Evolutionary conservation across 345 rosid genomes (phyloP), one percentile per base, ranked within the genome.

Genomic region (Ricinus communis): DNA sequence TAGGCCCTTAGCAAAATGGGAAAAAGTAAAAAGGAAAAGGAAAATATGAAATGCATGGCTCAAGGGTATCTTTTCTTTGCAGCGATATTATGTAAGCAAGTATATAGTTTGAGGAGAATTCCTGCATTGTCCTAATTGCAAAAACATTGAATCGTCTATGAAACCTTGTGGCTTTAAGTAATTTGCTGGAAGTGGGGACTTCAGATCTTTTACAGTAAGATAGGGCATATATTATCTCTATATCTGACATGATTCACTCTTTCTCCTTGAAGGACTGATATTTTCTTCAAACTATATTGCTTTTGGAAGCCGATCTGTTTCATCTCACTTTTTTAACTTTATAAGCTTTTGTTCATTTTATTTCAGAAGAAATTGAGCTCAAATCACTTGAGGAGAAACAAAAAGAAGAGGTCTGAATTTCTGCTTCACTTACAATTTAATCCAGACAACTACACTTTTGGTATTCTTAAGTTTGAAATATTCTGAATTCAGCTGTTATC

Each of bases 331-430:
- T 18, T 64, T 62, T 69, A 41, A 54, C 70, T 43, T 55, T 45
- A 76, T 64, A 64, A 79, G 21, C 55, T 60, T 75, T 49, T 77
- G 14, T 69, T 33, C 54, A 27, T 72, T 49, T 76, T 18, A 8
- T 80, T 85, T 58, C 85, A 90, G 96, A 83, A 43, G 87, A 80
- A 65, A 75, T 49, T 75, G 84, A 57, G 81, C 71, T 64, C 43
- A 73, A 38, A 77, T 31, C 71, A 62, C 73, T 71, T 60, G 78
- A 72, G 72, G 81, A 70, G 70, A 80, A 68, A 71, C 77, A 67
- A 76, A 77, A 69, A 54, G 73, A 71, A 69, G 85, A 88, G 96
- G 97, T 90, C 47, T 71, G 68, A 45, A 62, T 79, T 76, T 74
- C 72, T 80, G 30, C 64, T 70, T 45, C 51, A 65, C 81, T 71